Percentiles rank a stretch among this genome's conserved stretches.
These are phyloP conservation scores for Leishmania amazonensis DNA, from an alignment of 208 protist species.

Conservation along the genomic window DNA sequence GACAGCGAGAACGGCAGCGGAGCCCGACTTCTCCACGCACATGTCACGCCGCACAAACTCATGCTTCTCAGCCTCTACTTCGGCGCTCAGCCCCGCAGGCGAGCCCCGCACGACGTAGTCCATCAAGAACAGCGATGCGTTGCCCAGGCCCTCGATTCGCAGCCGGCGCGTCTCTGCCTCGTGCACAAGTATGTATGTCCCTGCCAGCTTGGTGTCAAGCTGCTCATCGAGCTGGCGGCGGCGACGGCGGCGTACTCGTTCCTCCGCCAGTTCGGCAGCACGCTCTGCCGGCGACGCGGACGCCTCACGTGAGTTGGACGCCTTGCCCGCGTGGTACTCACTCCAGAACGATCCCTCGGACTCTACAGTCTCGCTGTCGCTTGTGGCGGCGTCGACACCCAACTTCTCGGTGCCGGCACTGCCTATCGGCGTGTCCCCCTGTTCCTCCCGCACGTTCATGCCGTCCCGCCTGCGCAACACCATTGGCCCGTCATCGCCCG, in stretches of 20 bases:
- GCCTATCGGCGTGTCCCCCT: neutral
- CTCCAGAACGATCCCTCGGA: neutral
- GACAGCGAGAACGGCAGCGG: slow-evolving; percentile 61
- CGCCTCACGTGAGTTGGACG: neutral
- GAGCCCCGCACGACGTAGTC: slow-evolving; percentile 48
- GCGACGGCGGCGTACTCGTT: neutral
- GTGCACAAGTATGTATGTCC: slow-evolving; percentile 28
- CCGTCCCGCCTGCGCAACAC: slow-evolving; percentile 19
- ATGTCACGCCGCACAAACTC: slow-evolving; percentile 73
- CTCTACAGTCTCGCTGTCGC: neutral
- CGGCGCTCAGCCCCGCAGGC: slow-evolving; percentile 20
- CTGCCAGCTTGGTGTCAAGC: slow-evolving; percentile 27
- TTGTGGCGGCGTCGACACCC: neutral
- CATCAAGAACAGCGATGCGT: slow-evolving; percentile 54
- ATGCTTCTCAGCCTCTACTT: slow-evolving; percentile 34
- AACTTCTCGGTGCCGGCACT: neutral
- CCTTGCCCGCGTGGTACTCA: neutral
- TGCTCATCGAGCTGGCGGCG: slow-evolving; percentile 23
- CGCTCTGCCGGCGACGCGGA: neutral
- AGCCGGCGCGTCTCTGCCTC: slow-evolving; percentile 28
- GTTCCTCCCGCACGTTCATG: slow-evolving; percentile 1
- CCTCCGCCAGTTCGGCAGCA: neutral
- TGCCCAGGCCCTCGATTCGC: slow-evolving; percentile 26
- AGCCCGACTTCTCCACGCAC: slow-evolving; percentile 41
- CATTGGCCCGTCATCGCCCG: slow-evolving; percentile 13